Evolutionary conservation across 192 early-diverging fungal genomes (phyloP), one percentile per base, ranked within the genome.

Genomic region (Spizellomyces punctatus): DNA sequence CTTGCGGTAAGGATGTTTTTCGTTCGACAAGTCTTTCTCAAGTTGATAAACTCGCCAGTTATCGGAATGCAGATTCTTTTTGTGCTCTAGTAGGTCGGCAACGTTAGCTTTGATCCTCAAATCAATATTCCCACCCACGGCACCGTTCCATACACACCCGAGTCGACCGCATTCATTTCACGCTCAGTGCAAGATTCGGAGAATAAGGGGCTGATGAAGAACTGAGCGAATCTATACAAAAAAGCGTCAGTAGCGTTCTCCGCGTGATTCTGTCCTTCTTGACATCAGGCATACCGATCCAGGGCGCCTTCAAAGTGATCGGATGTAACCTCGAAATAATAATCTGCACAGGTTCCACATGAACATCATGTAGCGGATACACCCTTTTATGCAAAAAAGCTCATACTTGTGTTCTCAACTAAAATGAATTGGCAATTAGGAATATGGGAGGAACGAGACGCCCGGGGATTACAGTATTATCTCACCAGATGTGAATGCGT

Each of bases 141-240:
- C 27, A 36, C 27, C 27, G 27, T 36, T 36, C 27, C 27, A 41
- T 14, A 58, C 63, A 74, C 73, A 83, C 88, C 88, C 4, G 96
- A 97, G 80, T 99, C 95, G 6, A 99, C 95, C 0, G 97, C 97
- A 6, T 86, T 81, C 71, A 98, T 79, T 80, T 99, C 97, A 58
- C 96, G 89, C 52, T 99, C 97, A 10, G 91, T 95, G 76, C 94
- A 95, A 62, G 85, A 87, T 17, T 89, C 89, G 41, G 87, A 84
- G 79, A 98, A 98, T 57, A 96, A 87, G 46, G 97, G 96, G 27
- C 84, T 82, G 44, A 95, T 94, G 72, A 99, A 99, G 77, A 98
- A 99, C 75, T 96, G 91, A 76, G 79, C 68, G 76, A 71, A 68
- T 66, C 71, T 17, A 57, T 68, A 36, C 27, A 36, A 36, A 36